phyloP scores from a whole-genome alignment of 371 early-diverging fungal species.

The Blakeslea trispora region DNA sequence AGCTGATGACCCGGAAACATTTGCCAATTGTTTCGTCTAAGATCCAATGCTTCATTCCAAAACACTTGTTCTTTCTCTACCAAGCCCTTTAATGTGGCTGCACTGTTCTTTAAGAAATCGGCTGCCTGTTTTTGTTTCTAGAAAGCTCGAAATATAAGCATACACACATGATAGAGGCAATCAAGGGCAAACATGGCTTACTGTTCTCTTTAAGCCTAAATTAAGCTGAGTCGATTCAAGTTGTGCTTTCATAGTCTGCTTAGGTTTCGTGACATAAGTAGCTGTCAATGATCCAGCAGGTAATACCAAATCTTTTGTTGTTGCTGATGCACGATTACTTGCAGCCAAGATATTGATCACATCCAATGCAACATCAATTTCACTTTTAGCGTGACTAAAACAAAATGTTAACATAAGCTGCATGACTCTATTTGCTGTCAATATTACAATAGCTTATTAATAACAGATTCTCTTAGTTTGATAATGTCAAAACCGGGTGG shows the following conservation, averaged over 20 bases:
- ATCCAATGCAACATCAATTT: conserved; percentile 74
- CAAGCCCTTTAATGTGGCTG: conserved; percentile 47
- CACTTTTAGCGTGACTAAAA: conserved; percentile 67
- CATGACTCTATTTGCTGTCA: neutral
- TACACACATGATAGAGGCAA: neutral
- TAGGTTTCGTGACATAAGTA: conserved; percentile 57
- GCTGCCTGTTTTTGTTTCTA: conserved; percentile 67
- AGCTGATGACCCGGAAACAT: conserved; percentile 52
- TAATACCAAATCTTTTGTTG: conserved; percentile 38
- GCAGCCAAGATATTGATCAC: conserved; percentile 69
- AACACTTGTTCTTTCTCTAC: conserved; percentile 64
- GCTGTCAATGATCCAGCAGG: conserved; percentile 58
- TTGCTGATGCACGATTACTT: conserved; percentile 40
- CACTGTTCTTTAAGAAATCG: conserved; percentile 56
- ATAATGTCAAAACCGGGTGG: conserved; percentile 41
- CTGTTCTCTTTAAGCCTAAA: conserved; percentile 66
- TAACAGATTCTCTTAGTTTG: conserved; percentile 46
- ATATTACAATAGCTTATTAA: conserved; percentile 44
- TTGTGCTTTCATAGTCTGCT: conserved; percentile 47
- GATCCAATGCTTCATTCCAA: conserved; percentile 68
- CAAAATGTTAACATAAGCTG: neutral
- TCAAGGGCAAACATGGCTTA: conserved; percentile 4
- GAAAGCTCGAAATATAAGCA: neutral
- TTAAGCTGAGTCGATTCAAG: conserved; percentile 63
- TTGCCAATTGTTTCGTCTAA: conserved; percentile 68